Evolutionary conservation across 148 eudicot species (phyloP), one percentile per base, ranked within the genome.

Genomic region (Cornus controversa): DNA sequence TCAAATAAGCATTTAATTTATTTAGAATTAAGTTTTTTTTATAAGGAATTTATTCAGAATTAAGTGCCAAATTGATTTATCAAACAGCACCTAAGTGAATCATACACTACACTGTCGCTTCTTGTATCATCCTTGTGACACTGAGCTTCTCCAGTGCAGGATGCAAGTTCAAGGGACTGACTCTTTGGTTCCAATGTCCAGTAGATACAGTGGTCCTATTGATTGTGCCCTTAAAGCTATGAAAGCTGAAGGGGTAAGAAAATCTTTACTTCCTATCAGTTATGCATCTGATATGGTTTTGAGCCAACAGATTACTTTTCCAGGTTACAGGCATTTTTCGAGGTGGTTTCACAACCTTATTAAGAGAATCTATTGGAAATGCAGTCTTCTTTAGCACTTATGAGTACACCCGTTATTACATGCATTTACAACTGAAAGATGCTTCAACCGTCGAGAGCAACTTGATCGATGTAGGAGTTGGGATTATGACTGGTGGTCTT

Each of bases 101-200:
- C 45, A 42, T 58, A 72, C 15, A 25, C 54, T 67, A 24, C 69
- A 79, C 7, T 77, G 3, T 40, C 45, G 62, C 34, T 64, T 66
- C 57, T 63, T 50, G 4, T 20, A 66, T 69, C 70, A 68, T 81
- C 69, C 47, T 80, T 79, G 72, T 91, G 78, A 88, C 84, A 72
- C 42, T 79, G 73, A 75, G 77, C 78, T 73, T 88, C 82, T 93
- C 82, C 92, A 95, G 99, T 95, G 99, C 83, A 95, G 97, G 88
- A 89, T 95, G 96, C 99, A 95, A 91, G 87, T 95, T 80, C 97
- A 91, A 79, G 99, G 97, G 40, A 87, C 94, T 71, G 98, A 90
- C 63, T 90, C 94, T 36, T 80, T 89, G 74, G 81, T 91, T 80
- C 91, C 91, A 2, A 85, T 73, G 58, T 81, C 87, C 34, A 82